Base-by-base conservation (phyloP, 2,329 filamentous ascomycete species). In the Diplodia sapinea region DNA sequence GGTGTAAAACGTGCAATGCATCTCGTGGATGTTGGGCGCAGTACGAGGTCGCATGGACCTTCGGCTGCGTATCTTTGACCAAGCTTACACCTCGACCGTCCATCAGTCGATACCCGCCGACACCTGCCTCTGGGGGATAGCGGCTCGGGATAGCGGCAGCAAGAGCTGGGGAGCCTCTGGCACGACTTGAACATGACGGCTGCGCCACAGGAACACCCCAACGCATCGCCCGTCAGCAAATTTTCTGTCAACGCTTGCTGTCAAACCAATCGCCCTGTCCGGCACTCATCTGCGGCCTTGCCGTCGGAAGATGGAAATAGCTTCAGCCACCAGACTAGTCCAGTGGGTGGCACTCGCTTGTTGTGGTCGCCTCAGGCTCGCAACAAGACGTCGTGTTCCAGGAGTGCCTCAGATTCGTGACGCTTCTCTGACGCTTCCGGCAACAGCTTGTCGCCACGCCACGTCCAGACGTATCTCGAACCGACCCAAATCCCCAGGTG, bases 51-150 rank as follows among this genome's bases (percentile, higher is more conserved):
- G 57, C 57, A 51, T 62, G 57, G 57, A 50, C 43, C 57, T 36
- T 62, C 57, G 57, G 57, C 43, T 62, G 29, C 57, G 57, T 62
- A 62, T 62, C 57, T 50, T 49, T 20, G 56, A 43, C 36, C 29
- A n/a, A 47, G 38, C 40, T 43, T n/a, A 62, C 57, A 23, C 26
- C 57, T 43, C 36, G 29, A 23, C 20, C 26, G 15, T 1, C 57
- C 40, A 20, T 62, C 57, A 50, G 29, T 6, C 57, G 26, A 62
- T 62, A 9, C 9, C 23, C 26, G 20, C 15, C 43, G 11, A 51
- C 31, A 63, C 59, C 47, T 63, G 59, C 59, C 59, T 38, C 47
- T 36, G n/a, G 59, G 29, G 47, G 59, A 17, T 8, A 38, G 59
- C 40, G 17, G 57, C 15, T 50, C 57, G 20, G 56, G 38, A 61